Percentiles rank a stretch among this genome's conserved stretches.
These are phyloP conservation scores for Paraglomus occultum DNA, from an alignment of 192 early-diverging fungal genomes.

Conservation along the genomic window DNA sequence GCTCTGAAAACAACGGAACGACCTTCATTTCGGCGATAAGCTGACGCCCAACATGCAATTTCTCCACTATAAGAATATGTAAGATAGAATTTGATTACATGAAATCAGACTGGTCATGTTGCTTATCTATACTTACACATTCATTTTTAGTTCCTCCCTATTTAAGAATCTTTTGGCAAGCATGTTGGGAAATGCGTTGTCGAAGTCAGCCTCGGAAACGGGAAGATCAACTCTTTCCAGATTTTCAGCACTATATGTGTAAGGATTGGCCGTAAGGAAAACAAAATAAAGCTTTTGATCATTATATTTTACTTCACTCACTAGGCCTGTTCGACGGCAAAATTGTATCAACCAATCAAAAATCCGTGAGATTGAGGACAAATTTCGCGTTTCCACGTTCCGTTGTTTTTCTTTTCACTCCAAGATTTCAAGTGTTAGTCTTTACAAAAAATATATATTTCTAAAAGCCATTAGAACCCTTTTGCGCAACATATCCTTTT, in stretches of 20 bases:
- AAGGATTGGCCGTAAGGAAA: slow-evolving; percentile 21
- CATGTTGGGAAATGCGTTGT: slow-evolving; percentile 32
- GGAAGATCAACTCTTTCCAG: slow-evolving; percentile 24
- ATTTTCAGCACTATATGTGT: slow-evolving; percentile 24
- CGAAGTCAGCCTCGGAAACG: slow-evolving; percentile 26
- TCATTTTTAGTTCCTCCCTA: slow-evolving; percentile 26
- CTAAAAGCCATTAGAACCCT: too few relatives aligned
- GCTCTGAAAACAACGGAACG: slow-evolving; percentile 20
- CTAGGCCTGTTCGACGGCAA: too few relatives aligned
- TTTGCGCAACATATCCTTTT: too few relatives aligned
- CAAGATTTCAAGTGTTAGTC: too few relatives aligned
- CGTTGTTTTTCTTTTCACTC: too few relatives aligned
- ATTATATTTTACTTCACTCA: slow-evolving; percentile 22
- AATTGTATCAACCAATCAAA: too few relatives aligned
- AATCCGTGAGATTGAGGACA: too few relatives aligned
- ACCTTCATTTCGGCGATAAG: slow-evolving; percentile 25
- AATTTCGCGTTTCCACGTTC: too few relatives aligned
- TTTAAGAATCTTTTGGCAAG: slow-evolving; percentile 29
- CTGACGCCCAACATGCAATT: slow-evolving; percentile 24
- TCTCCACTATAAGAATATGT: slow-evolving; percentile 28
- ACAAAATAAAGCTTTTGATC: slow-evolving; percentile 3
- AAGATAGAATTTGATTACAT: slow-evolving; percentile 6
- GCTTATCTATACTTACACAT: slow-evolving; percentile 29
- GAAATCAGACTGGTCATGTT: neutral
- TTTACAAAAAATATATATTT: too few relatives aligned